Base-by-base conservation (phyloP, 2,329 filamentous ascomycete genomes). In the Arthrobotrys megalospora region DNA sequence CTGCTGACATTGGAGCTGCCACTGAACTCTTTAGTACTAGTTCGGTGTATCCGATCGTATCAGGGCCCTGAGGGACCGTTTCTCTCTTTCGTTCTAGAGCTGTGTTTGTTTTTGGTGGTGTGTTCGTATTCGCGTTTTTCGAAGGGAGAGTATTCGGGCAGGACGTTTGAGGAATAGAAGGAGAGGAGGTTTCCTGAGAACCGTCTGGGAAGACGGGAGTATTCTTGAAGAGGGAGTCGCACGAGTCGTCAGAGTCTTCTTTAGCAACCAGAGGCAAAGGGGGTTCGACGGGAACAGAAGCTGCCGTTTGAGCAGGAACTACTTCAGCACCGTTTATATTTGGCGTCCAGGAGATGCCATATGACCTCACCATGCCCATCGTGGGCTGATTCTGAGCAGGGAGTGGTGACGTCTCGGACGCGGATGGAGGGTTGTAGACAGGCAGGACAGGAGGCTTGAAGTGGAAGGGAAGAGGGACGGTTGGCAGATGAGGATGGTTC, bases 181-280 rank as follows among this genome's bases (percentile, higher is more conserved):
- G 28, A 28, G 32, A 47, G n/a, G 50, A 60, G 19, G 50, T 24
- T 36, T 67, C 73, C 16, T 66, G 50, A 21, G 50, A 14, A 47
- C 58, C 60, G 34, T 43, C 41, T 28, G 66, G 66, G 50, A 77
- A 71, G 14, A 53, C 45, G 6, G 73, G 67, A 14, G 73, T 77
- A 16, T 77, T 68, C 16, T 53, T 66, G 19, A 77, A n/a, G 7
- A 77, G 32, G n/a, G 58, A 67, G 21, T 71, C 73, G 52, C 67
- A 52, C 41, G 73, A 77, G n/a, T 77, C 55, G 19, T 60, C 73
- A n/a, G 73, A 71, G 38, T 77, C 73, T 16, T 71, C 66, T 41
- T 34, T 67, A 41, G 24, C 47, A 4, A 34, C 36, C n/a, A 47
- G 50, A 16, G 32, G n/a, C 36, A 16, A 11, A 3, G 34, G 55